Base-by-base conservation (phyloP, 83 land plant genomes). In the Picea engelmannii region DNA sequence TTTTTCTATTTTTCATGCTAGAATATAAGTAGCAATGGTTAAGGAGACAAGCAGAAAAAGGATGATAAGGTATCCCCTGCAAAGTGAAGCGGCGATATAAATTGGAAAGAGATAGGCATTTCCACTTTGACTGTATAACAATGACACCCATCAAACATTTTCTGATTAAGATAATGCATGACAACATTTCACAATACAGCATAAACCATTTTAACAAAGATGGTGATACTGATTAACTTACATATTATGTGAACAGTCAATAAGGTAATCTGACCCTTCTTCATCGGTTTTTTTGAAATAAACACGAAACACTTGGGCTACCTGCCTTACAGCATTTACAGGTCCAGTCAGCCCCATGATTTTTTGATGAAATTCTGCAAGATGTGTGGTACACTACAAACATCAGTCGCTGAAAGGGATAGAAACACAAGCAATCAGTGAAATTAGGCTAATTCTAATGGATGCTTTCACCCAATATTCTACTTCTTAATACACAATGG, bases 281-380 rank as follows among this genome's bases (percentile, higher is more conserved):
- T 95, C 99, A 25, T 93, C 98, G 64, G 89, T 83, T 76, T 92
- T 96, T 86, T 82, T 96, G 78, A 92, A 93, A 81, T 78, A 92
- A 4, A 96, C 95, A 20, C 96, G 89, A 73, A 88, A 96, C 66
- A 88, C 93, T n/a, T 89, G 96, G 21, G 98, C 98, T 76, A 90
- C 90, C 78, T 92, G 92, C 83, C 93, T 90, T 47, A 95, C 76
- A 21, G 90, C 91, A 69, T 87, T 77, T 75, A 85, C 92, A 74
- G 93, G 83, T 38, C 99, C 98, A 44, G 96, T 97, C 80, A 97
- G 84, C 18, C 99, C 99, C 47, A 95, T 79, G 40, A 97, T 89
- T 82, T 90, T 97, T 58, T 96, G 86, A 83, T 93, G 93, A 76
- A 95, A 95, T 76, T 97, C 99, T 97, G 92, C 87, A 88, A 70